Evolutionary conservation across 148 eudicot genomes (phyloP).

Genomic region (Dysphania ambrosioides): DNA sequence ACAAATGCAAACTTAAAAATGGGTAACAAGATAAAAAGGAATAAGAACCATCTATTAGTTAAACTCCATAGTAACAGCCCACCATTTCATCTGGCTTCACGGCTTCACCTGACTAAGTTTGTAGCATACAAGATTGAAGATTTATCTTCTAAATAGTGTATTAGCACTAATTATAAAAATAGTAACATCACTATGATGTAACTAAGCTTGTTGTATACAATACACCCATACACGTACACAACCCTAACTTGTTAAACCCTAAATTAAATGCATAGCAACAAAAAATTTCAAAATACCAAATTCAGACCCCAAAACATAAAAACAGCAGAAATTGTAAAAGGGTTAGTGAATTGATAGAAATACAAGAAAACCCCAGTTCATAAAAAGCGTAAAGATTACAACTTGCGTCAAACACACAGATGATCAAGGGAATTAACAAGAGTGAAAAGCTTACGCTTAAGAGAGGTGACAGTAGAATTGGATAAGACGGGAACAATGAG

Average conservation of each 20-base stretch:
- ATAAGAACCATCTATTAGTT: neutral
- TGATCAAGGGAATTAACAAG: neutral
- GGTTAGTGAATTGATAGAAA: neutral
- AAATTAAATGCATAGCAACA: too few species aligned
- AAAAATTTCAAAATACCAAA: neutral
- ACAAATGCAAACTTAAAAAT: slow-evolving; percentile 4
- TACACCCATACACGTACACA: neutral
- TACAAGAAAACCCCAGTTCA: neutral
- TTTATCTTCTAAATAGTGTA: too few species aligned
- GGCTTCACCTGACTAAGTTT: too few species aligned
- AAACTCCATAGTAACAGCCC: too few species aligned
- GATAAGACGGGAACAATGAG: neutral
- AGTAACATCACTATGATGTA: too few species aligned
- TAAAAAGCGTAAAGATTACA: neutral
- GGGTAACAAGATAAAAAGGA: neutral
- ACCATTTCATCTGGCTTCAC: too few species aligned
- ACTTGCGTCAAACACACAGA: neutral
- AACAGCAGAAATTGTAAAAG: neutral
- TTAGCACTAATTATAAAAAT: too few species aligned
- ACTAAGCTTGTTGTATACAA: neutral
- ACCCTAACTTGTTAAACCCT: too few species aligned
- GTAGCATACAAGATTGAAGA: too few species aligned
- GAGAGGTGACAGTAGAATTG: neutral
- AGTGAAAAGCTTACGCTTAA: neutral
- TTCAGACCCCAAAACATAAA: neutral